These are phyloP conservation scores for Aquilaria yunnanensis DNA, from an alignment of 345 rosid genomes.

Conservation along the genomic window DNA sequence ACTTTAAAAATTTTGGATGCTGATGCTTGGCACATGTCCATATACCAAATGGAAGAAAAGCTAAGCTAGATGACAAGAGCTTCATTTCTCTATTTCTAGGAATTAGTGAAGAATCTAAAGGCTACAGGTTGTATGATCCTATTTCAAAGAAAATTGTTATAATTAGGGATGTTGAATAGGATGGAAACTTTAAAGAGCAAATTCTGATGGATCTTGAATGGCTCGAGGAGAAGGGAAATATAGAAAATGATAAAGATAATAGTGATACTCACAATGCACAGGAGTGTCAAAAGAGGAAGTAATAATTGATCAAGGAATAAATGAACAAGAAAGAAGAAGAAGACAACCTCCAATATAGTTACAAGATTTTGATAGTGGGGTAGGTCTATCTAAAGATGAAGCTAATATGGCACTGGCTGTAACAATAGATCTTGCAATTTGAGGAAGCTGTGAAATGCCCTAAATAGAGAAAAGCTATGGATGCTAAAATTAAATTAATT, in stretches of 20 bases:
- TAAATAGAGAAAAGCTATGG: slow-evolving; percentile 5
- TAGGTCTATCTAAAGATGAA: neutral
- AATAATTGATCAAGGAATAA: neutral
- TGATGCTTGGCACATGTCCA: no score
- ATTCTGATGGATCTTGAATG: no score
- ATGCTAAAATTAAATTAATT: neutral
- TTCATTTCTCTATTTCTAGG: no score
- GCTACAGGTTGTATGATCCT: neutral
- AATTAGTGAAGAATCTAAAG: neutral
- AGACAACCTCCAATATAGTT: neutral
- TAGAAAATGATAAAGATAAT: neutral
- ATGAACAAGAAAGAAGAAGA: no score
- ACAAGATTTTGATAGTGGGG: neutral
- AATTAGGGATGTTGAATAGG: neutral
- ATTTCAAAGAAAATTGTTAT: neutral
- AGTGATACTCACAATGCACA: no score
- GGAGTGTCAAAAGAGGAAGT: no score
- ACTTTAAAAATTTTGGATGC: no score
- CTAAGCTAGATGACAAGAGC: neutral
- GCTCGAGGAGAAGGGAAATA: neutral
- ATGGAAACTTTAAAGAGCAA: neutral
- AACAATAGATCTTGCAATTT: neutral
- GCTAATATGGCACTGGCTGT: neutral
- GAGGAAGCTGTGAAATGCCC: neutral
- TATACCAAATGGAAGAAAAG: no score